Evolutionary conservation across 2,329 filamentous ascomycete genomes (phyloP), one percentile per base, ranked within the genome.

Genomic region (Zelopaecilomyces penicillatus): DNA sequence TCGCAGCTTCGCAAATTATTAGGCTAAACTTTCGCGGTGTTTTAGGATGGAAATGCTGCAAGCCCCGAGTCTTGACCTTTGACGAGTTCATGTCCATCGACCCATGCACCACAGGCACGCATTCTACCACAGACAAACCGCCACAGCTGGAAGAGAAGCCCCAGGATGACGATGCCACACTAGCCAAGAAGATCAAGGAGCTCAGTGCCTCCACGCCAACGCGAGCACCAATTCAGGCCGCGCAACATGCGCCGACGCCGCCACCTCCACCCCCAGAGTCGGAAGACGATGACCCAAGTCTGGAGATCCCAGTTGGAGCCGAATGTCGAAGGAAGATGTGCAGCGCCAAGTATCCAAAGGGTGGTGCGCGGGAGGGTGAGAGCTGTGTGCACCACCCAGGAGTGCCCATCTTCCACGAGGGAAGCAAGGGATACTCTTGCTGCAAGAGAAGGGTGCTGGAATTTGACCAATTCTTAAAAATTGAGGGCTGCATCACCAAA

Each of bases 31-130:
- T 19, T 19, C 19, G 19, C 19, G 19, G 19, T 19, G 19, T 19
- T 19, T 19, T 58, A 96, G 91, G 93, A 61, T 97, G 93, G 91
- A 94, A 95, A 72, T 98, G 93, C 74, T 98, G 93, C 78, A 97
- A 96, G 70, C 85, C 90, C 46, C 85, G 93, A 59, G 89, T 97
- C 57, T 75, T 98, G 57, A 96, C 89, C 48, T 98, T 98, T 64
- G 93, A 98, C 68, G 93, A 98, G 69, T 98, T 98, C 74, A 87
- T 98, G 66, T 66, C 74, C 49, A 97, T 98, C 57, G 74, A 86
- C 41, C 91, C 93, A 33, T 98, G 93, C 75, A 95, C 93, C 28
- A 86, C 83, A 9, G 93, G 93, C 59, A 90, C 83, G 58, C 93
- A 98, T 71, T 93, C 87, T 47, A 89, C 87, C 9, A 85, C 93